A percentile compares a stretch with the other conserved stretches of the same genome.
Conservation (phyloP, 768 basidiomycete genomes). For the Suillus luteus region DNA sequence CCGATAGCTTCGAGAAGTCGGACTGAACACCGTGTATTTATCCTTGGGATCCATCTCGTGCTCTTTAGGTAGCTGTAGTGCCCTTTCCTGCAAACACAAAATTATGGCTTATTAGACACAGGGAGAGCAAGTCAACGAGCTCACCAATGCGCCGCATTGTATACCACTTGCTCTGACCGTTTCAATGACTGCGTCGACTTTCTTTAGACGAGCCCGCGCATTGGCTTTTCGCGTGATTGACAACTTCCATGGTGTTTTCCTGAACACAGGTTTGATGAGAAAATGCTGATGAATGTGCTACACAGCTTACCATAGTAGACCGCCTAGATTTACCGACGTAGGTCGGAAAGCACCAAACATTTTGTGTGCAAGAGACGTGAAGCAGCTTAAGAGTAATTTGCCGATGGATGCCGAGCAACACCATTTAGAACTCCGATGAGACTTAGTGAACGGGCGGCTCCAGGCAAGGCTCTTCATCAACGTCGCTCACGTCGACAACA, state of each 20-base stretch:
- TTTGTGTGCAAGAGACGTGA: conserved; percentile 8
- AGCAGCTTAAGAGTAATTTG: conserved; percentile 11
- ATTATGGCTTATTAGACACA: conserved; percentile 1
- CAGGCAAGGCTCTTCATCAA: background rate
- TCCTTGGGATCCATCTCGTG: conserved; percentile 90
- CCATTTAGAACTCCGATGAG: conserved; percentile 31
- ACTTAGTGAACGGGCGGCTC: conserved; percentile 1
- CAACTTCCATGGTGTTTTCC: conserved; percentile 95
- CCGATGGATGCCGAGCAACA: conserved; percentile 27
- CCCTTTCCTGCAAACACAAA: conserved; percentile 53
- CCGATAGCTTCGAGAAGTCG: conserved; percentile 71
- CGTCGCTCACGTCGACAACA: conserved; percentile 24
- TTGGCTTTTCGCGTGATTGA: conserved; percentile 93
- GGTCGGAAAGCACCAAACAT: conserved; percentile 91
- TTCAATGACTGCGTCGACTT: conserved; percentile 92
- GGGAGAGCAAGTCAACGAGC: conserved; percentile 29
- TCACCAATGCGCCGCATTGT: conserved; percentile 71
- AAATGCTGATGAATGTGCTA: background rate
- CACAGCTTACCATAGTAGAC: conserved; percentile 78
- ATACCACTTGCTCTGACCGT: conserved; percentile 84
- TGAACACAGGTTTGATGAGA: conserved; percentile 34
- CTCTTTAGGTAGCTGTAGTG: conserved; percentile 87
- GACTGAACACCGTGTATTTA: conserved; percentile 92
- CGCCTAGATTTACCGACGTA: conserved; percentile 63
- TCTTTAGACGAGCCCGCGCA: conserved; percentile 83